A percentile compares a stretch with the other conserved stretches of the same genome.
Conservation (phyloP, 2,329 filamentous ascomycete genomes). For the Claviceps sp. region DNA sequence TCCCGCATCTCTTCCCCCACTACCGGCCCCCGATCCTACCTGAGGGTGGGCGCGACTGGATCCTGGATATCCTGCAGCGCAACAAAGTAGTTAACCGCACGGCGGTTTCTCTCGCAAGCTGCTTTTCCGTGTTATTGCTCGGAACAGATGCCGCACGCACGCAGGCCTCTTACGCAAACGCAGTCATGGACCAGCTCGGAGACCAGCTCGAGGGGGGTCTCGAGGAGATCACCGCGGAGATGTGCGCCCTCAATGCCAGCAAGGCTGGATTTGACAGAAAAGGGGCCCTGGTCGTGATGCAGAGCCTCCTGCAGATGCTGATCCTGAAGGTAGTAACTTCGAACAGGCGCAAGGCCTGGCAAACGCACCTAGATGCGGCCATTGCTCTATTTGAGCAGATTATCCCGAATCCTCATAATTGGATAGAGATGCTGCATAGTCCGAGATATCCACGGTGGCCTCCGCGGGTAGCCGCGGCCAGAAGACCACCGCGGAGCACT, state of each 20-base stretch:
- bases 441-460: slow-evolving; percentile 12
- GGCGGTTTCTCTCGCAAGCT: slow-evolving; percentile 40
- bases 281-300: slow-evolving; percentile 28
- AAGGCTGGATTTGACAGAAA: slow-evolving; percentile 16
- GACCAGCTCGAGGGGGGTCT: slow-evolving; percentile 31
- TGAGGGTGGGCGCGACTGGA: slow-evolving; percentile 46
- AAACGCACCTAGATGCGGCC: slow-evolving; percentile 35
- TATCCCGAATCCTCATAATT: slow-evolving; percentile 22
- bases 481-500: slow-evolving; percentile 26
- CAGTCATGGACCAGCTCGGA: slow-evolving; percentile 27
- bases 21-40: slow-evolving; percentile 39
- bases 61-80: slow-evolving; percentile 41
- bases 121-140: slow-evolving; percentile 39
- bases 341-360: slow-evolving; percentile 32
- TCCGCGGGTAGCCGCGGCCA: slow-evolving; percentile 21
- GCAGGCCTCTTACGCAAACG: slow-evolving; percentile 21
- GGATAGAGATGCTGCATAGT: slow-evolving; percentile 21
- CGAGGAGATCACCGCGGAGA: slow-evolving; percentile 28
- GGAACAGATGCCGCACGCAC: slow-evolving; percentile 18
- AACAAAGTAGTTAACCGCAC: slow-evolving; percentile 46
- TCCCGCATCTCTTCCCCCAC: slow-evolving; percentile 50
- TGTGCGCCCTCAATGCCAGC: slow-evolving; percentile 21
- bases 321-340: slow-evolving; percentile 35
- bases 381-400: slow-evolving; percentile 35
- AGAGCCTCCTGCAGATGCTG: slow-evolving; percentile 39